Evolutionary conservation across 306 rosid species (phyloP).

Genomic region (Bauhinia variegata): DNA sequence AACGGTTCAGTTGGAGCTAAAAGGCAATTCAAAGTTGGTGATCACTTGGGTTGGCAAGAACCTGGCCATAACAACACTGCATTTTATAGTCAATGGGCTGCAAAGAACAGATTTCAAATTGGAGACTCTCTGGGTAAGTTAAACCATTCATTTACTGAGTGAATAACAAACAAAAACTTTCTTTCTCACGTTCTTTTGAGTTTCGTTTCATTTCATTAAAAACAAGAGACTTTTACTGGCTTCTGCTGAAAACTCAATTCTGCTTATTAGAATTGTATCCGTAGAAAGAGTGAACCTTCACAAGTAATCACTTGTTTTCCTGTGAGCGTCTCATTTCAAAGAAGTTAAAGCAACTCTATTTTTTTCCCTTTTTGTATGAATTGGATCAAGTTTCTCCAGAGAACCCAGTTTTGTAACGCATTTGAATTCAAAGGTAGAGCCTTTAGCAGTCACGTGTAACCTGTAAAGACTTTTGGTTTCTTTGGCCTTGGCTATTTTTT

Average conservation of each 20-base stretch:
- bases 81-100: conserved; percentile 69
- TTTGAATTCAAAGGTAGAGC: too few relatives aligned
- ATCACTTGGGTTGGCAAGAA: conserved; percentile 61
- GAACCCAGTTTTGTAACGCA: too few relatives aligned
- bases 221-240: neutral
- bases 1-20: conserved; percentile 42
- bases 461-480: too few relatives aligned
- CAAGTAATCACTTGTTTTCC: too few relatives aligned
- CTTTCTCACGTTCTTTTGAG: neutral
- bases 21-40: conserved; percentile 71
- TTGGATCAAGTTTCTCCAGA: too few relatives aligned
- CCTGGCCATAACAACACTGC: conserved; percentile 48
- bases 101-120: conserved; percentile 62
- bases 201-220: too few relatives aligned
- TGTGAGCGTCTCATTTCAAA: too few relatives aligned
- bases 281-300: neutral
- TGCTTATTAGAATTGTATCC: neutral
- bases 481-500: too few relatives aligned
- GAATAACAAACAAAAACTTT: neutral
- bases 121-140: conserved; percentile 74
- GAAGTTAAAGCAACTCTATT: too few relatives aligned
- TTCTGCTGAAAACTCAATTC: neutral
- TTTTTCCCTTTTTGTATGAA: too few relatives aligned
- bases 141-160: too few relatives aligned
- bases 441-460: too few relatives aligned